A percentile compares a stretch with the other conserved stretches of the same genome.
Evolutionary conservation across 495 filamentous ascomycete species (phyloP).

Genomic region (Aspergillus steynii): DNA sequence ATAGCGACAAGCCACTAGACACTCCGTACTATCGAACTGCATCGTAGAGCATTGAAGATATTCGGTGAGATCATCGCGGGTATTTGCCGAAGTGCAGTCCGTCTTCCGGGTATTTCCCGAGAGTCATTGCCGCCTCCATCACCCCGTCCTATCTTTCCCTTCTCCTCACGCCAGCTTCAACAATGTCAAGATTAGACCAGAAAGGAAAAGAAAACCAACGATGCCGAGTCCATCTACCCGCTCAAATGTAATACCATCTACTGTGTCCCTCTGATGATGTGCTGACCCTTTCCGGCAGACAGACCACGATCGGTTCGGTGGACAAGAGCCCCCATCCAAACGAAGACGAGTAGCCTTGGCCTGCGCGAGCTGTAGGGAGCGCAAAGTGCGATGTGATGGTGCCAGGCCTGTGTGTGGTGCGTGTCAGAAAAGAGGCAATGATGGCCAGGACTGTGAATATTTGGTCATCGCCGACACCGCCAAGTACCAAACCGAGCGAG

Average conservation of each 20-base stretch:
- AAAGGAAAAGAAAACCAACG: too few relatives aligned
- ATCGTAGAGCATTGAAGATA: too few relatives aligned
- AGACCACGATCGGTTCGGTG: not conserved
- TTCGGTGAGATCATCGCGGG: too few relatives aligned
- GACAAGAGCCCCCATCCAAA: constrained; percentile 4
- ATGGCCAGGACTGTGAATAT: constrained; percentile 8
- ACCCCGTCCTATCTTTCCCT: too few relatives aligned
- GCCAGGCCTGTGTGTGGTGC: constrained; percentile 9
- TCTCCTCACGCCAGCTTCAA: too few relatives aligned
- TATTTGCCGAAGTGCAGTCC: too few relatives aligned
- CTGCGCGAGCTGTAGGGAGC: constrained; percentile 11
- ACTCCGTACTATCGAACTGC: too few relatives aligned
- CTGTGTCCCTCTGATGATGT: not conserved
- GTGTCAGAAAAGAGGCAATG: constrained; percentile 6
- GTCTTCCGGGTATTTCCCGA: too few relatives aligned
- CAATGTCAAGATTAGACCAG: too few relatives aligned
- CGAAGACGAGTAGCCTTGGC: constrained; percentile 13
- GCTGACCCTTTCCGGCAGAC: not conserved
- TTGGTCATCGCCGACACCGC: constrained; percentile 12
- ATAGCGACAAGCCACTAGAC: not conserved
- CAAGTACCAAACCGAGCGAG: constrained; percentile 16
- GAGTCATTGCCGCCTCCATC: too few relatives aligned
- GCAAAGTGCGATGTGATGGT: constrained; percentile 13
- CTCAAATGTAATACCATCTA: too few relatives aligned
- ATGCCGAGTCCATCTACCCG: too few relatives aligned